These are phyloP conservation scores for Rosa multiflora DNA, from an alignment of 306 rosid species.

Conservation along the genomic window DNA sequence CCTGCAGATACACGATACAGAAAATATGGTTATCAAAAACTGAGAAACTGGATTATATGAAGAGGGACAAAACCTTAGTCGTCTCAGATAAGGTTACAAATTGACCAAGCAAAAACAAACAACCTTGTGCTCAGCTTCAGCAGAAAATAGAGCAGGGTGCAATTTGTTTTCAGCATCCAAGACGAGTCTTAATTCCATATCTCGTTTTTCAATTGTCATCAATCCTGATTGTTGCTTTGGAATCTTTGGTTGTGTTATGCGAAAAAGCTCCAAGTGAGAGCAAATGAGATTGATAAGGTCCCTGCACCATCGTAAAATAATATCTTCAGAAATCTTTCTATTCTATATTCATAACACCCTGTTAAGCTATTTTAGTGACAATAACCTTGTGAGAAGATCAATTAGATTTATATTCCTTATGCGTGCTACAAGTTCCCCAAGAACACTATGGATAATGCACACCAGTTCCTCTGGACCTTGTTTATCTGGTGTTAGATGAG, in stretches of 20 bases:
- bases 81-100: no score
- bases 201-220: constrained; percentile 63
- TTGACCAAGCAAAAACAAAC: constrained; percentile 24
- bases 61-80: no score
- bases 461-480: constrained; percentile 94
- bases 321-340: constrained; percentile 36
- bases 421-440: constrained; percentile 89
- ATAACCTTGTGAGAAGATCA: constrained; percentile 88
- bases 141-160: constrained; percentile 97
- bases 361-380: constrained; percentile 20
- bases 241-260: constrained; percentile 69
- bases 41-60: no score
- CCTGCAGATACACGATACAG: constrained; percentile 51
- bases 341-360: constrained; percentile 12
- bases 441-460: constrained; percentile 59
- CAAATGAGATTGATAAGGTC: constrained; percentile 81
- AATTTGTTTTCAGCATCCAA: constrained; percentile 78
- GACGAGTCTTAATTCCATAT: constrained; percentile 58
- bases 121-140: constrained; percentile 99
- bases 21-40: constrained; percentile 27
- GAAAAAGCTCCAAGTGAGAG: constrained; percentile 86
- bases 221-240: constrained; percentile 48
- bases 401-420: constrained; percentile 83
- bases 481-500: constrained; percentile 81
- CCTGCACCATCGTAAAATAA: constrained; percentile 55